Evolutionary conservation across 768 basidiomycete genomes (phyloP), one percentile per base, ranked within the genome.

Genomic region (Chalciporus pseudorubinellus): DNA sequence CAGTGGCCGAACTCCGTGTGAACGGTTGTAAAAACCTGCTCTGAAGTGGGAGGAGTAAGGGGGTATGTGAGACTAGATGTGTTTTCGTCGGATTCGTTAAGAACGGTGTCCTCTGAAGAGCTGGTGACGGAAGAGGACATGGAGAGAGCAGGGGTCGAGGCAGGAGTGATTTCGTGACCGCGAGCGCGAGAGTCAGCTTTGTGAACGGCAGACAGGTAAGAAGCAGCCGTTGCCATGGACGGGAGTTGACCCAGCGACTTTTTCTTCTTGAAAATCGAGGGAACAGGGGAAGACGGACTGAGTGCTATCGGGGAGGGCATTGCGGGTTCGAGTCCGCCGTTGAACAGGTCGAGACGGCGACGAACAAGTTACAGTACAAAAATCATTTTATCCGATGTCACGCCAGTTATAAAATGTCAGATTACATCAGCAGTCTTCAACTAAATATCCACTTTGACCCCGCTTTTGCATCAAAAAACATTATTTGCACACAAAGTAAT

Each of bases 1-100:
- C 90, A 93, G 69, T 93, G 92, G 1, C 95, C 95, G 66, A 95
- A 98, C 72, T 98, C 95, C 21, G 89, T 80, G 72, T 98, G 90
- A 36, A 88, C 78, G 12, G 88, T 89, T 36, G 72, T 78, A 67
- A 88, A 89, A 24, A 84, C 77, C 62, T 92, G 85, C 64, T 87
- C 85, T 0, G 89, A 92, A 33, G 86, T 91, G 1, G 90, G 90
- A 2, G 90, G 84, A n/a, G 70, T 72, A 43, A 72, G 61, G 16
- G 88, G 87, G 47, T 81, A 74, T 8, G 80, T 67, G 40, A 91
- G 79, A 8, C 80, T 81, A 50, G 85, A 80, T 58, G 74, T 73
- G 58, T 77, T 74, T 45, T 70, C 65, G 26, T 85, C 80, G 22
- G 69, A 59, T 49, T 84, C 86, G 59, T 79, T 72, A 29, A 87